Evolutionary conservation across 108 stramenopile genomes (phyloP).

Genomic region (Cyclotella distinguenda): DNA sequence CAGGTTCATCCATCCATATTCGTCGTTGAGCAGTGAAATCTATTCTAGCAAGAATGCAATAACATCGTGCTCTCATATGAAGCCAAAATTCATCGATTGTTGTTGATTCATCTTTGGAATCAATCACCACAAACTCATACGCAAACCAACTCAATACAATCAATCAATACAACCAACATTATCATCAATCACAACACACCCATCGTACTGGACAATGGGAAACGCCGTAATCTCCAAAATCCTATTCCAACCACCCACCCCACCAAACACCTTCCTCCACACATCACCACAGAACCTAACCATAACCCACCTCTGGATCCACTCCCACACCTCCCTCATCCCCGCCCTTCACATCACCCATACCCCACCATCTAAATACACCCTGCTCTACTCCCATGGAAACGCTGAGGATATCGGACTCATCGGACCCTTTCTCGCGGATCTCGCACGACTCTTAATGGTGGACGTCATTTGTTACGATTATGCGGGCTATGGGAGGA

Average conservation of each 20-base stretch:
- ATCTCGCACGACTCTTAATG: constrained; percentile 44
- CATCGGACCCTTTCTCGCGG: constrained; percentile 44
- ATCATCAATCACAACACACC: not conserved
- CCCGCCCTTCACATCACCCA: constrained; percentile 34
- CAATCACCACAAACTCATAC: too few relatives aligned
- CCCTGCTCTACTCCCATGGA: constrained; percentile 56
- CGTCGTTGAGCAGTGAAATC: too few relatives aligned
- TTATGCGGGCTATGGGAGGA: constrained; percentile 76
- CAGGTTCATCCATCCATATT: too few relatives aligned
- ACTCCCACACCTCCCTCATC: constrained; percentile 3
- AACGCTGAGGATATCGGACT: constrained; percentile 66
- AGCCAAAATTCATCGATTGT: too few relatives aligned
- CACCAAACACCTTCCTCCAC: constrained; percentile 26
- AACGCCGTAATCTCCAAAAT: constrained; percentile 39
- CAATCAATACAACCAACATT: too few relatives aligned
- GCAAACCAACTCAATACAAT: too few relatives aligned
- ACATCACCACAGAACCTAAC: not conserved
- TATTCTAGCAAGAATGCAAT: too few relatives aligned
- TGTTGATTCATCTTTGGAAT: too few relatives aligned
- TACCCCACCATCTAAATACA: constrained; percentile 10
- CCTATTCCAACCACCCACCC: constrained; percentile 43
- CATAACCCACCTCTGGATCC: constrained; percentile 8
- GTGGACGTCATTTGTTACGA: constrained; percentile 88
- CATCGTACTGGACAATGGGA: constrained; percentile 18
- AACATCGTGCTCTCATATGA: too few relatives aligned